Evolutionary conservation across 257 asterid species (phyloP).

Genomic region (Jacaranda mimosifolia): DNA sequence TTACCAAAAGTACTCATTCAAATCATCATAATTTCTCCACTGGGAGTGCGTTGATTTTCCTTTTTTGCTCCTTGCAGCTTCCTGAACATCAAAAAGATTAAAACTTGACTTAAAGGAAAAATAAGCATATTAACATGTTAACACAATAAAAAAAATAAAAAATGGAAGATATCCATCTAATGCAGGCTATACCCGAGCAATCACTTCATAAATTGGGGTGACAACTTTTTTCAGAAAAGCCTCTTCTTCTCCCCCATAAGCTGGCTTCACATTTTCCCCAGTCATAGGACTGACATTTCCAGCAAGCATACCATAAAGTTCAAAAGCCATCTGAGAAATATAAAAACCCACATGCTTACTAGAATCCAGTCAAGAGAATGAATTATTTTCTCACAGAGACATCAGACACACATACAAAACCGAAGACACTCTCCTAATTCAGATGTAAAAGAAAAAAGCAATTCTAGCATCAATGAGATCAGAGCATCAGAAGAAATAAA

Average conservation of each 20-base stretch:
- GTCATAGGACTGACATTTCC: constrained; percentile 78
- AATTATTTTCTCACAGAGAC: neutral
- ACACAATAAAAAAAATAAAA: neutral
- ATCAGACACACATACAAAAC: neutral
- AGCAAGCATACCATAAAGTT: constrained; percentile 76
- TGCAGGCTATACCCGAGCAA: constrained; percentile 55
- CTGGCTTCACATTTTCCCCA: constrained; percentile 79
- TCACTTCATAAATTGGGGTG: constrained; percentile 75
- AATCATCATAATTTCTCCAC: constrained; percentile 84
- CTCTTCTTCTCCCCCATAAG: constrained; percentile 83
- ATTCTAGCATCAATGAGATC: too few relatives aligned
- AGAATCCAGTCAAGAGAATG: neutral
- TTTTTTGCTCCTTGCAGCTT: constrained; percentile 62
- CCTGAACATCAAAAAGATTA: constrained; percentile 43
- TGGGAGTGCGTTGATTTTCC: constrained; percentile 68
- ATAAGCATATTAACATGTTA: neutral
- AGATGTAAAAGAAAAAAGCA: too few relatives aligned
- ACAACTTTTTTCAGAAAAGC: constrained; percentile 70
- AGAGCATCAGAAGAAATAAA: too few relatives aligned
- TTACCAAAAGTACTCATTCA: constrained; percentile 77
- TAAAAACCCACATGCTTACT: constrained; percentile 21
- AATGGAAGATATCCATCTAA: constrained; percentile 26
- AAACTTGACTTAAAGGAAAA: neutral
- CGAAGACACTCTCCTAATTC: too few relatives aligned
- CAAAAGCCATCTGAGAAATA: constrained; percentile 67